These are phyloP conservation scores for Diaporthe australafricana DNA, from an alignment of 2,329 filamentous ascomycete species.

Conservation along the genomic window DNA sequence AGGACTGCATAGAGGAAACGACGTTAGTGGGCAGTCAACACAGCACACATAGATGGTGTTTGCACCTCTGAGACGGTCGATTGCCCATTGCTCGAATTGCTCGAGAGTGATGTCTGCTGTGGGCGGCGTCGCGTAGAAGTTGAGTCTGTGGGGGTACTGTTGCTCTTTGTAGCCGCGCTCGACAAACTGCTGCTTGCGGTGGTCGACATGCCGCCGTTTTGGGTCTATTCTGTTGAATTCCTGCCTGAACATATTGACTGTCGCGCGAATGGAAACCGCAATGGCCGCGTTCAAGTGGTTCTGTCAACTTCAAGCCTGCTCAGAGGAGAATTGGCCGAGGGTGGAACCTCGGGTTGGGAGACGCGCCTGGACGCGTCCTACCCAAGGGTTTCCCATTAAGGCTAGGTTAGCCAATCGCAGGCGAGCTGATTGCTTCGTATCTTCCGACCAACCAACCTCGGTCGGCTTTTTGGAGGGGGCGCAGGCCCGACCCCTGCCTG, in stretches of 20 bases:
- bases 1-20: conserved; percentile 67
- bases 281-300: background rate
- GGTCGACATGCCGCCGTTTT: conserved; percentile 82
- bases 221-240: conserved; percentile 67
- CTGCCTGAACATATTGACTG: conserved; percentile 58
- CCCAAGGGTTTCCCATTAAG: conserved; percentile 38
- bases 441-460: background rate
- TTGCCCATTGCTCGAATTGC: conserved; percentile 99
- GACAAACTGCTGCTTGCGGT: conserved; percentile 89
- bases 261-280: background rate
- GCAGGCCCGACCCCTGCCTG: conserved; percentile 17
- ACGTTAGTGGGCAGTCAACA: conserved; percentile 35
- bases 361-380: conserved; percentile 42
- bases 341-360: conserved; percentile 36
- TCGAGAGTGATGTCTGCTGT: conserved; percentile 96
- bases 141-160: conserved; percentile 86
- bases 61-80: conserved; percentile 85
- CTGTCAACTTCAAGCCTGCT: background rate
- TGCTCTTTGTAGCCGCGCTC: conserved; percentile 80
- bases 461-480: background rate
- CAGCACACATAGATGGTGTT: background rate
- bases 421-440: conserved; percentile 12
- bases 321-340: conserved; percentile 17
- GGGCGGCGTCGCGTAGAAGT: conserved; percentile 89
- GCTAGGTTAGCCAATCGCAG: conserved; percentile 34